phyloP scores from a whole-genome alignment of 176 grass and related monocot genomes.

The Avena eriantha region DNA sequence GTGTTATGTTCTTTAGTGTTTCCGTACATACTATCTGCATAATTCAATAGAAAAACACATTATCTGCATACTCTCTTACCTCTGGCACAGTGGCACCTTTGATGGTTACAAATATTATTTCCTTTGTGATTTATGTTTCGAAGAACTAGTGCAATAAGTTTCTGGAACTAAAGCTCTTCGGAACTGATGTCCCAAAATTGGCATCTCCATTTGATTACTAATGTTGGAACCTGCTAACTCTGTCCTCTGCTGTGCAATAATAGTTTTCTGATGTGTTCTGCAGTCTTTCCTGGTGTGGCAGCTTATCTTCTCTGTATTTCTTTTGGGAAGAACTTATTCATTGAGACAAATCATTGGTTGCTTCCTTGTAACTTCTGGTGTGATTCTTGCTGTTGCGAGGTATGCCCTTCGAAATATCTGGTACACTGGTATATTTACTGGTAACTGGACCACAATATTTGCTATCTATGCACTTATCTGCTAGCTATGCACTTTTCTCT shows the following conservation, averaged over 20 bases:
- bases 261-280: slow-evolving; percentile 41
- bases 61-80: background rate
- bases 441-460: background rate
- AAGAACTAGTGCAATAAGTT: background rate
- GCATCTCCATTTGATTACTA: background rate
- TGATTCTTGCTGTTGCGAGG: slow-evolving; percentile 83
- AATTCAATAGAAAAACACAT: background rate
- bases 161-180: background rate
- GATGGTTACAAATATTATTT: background rate
- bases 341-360: slow-evolving; percentile 75
- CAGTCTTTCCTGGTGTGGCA: slow-evolving; percentile 98
- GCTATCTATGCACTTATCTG: background rate
- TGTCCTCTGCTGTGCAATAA: slow-evolving; percentile 3
- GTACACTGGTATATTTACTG: background rate
- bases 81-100: background rate
- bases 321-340: slow-evolving; percentile 73
- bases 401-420: slow-evolving; percentile 33
- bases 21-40: background rate
- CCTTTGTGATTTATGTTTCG: background rate
- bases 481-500: background rate
- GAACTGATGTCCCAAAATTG: background rate
- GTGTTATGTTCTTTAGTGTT: background rate
- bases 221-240: background rate
- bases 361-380: slow-evolving; percentile 78
- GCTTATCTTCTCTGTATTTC: slow-evolving; percentile 76